phyloP scores from a whole-genome alignment of 2,329 filamentous ascomycete genomes.

The Curvularia sp. region DNA sequence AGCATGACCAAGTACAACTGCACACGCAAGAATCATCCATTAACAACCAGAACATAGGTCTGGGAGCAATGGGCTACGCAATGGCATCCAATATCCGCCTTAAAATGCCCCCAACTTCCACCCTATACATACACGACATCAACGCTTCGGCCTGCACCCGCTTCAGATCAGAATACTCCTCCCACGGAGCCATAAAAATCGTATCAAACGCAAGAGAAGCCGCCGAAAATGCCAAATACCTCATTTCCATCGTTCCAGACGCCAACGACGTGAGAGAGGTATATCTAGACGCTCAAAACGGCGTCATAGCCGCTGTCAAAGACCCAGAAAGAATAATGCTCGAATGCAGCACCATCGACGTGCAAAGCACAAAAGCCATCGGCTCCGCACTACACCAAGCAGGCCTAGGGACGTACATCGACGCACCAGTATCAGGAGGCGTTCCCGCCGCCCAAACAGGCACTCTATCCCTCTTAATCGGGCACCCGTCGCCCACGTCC shows the following conservation, averaged over 20 bases:
- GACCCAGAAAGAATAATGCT: conserved; percentile 34
- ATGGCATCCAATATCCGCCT: conserved; percentile 44
- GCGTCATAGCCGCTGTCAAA: conserved; percentile 33
- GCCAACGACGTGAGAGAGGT: conserved; percentile 40
- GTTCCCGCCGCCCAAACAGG: conserved; percentile 42
- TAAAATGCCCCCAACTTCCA: conserved; percentile 31
- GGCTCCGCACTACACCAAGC: conserved; percentile 25
- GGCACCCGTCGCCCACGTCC: conserved; percentile 21
- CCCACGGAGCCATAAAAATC: conserved; percentile 33
- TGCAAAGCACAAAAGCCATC: conserved; percentile 36
- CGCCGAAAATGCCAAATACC: conserved; percentile 34
- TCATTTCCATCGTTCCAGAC: conserved; percentile 43
- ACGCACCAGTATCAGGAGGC: conserved; percentile 46
- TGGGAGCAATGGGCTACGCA: conserved; percentile 47
- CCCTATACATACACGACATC: conserved; percentile 43
- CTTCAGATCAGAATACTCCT: conserved; percentile 32
- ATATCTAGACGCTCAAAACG: conserved; percentile 36
- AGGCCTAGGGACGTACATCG: conserved; percentile 35
- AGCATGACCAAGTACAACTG: conserved; percentile 2
- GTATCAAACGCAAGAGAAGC: conserved; percentile 39
- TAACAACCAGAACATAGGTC: conserved; percentile 23
- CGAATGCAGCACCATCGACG: conserved; percentile 47
- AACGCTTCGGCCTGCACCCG: conserved; percentile 32
- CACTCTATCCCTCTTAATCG: conserved; percentile 39
- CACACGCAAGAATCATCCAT: background rate